These are phyloP conservation scores for Beta corolliflora DNA, from an alignment of 179 eudicot species.

Conservation along the genomic window DNA sequence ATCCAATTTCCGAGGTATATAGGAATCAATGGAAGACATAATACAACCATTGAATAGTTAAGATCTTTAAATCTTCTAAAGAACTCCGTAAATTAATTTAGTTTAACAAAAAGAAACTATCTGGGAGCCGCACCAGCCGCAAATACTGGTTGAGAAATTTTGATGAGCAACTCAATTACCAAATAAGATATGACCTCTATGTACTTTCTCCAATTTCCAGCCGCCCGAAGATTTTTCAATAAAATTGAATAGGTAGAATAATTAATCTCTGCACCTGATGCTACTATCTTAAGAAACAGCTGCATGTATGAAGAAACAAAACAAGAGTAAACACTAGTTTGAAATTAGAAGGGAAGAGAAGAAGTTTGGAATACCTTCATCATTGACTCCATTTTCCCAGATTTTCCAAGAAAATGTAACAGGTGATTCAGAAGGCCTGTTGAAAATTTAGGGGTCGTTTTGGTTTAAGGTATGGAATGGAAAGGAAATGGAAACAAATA, in stretches of 20 bases:
- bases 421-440: slow-evolving; percentile 85
- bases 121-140: not conserved
- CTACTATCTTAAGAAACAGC: slow-evolving; percentile 83
- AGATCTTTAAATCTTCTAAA: not conserved
- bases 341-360: not conserved
- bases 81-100: not conserved
- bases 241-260: slow-evolving; percentile 69
- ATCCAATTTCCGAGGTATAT: not conserved
- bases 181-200: slow-evolving; percentile 58
- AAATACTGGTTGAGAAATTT: not conserved
- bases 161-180: not conserved
- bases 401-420: slow-evolving; percentile 77
- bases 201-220: slow-evolving; percentile 94
- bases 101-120: not conserved
- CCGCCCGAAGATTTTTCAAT: slow-evolving; percentile 77
- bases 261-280: slow-evolving; percentile 64
- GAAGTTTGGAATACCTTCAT: slow-evolving; percentile 65
- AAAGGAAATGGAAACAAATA: too few relatives aligned
- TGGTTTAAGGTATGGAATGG: too few relatives aligned
- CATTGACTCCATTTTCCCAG: slow-evolving; percentile 81
- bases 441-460: too few relatives aligned
- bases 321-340: slow-evolving; percentile 9
- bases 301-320: slow-evolving; percentile 33
- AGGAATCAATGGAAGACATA: not conserved
- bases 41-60: not conserved